Conservation (phyloP, 345 rosid species). For the Clausena lansium region DNA sequence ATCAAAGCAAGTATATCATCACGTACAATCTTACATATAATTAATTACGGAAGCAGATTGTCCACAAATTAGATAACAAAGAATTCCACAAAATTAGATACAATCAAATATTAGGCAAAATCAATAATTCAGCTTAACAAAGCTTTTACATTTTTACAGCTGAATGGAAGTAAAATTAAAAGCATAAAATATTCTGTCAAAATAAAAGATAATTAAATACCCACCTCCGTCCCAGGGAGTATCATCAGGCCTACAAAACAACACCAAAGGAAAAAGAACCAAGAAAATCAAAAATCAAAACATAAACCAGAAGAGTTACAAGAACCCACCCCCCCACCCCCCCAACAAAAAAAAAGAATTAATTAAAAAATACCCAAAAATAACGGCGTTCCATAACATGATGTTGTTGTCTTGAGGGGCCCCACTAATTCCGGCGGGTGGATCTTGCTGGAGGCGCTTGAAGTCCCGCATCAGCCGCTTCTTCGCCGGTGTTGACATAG, state of each 20-base stretch:
- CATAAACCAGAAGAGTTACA: background rate
- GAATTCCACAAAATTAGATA: background rate
- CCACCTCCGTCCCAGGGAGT: slow-evolving; percentile 69
- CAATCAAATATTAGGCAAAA: background rate
- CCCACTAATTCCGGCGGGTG: slow-evolving; percentile 68
- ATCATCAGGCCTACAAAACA: slow-evolving; percentile 54
- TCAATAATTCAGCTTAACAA: background rate
- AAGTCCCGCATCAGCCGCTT: slow-evolving; percentile 75
- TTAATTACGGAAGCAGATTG: background rate
- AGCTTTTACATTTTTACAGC: too few relatives aligned
- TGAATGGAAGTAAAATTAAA: background rate
- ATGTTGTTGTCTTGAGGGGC: slow-evolving; percentile 65
- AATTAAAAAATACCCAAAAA: slow-evolving; percentile 44
- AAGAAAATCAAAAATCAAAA: background rate
- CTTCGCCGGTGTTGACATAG: slow-evolving; percentile 69
- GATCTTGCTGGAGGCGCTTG: slow-evolving; percentile 72
- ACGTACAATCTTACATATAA: too few relatives aligned
- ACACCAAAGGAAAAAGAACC: background rate
- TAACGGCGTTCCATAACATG: slow-evolving; percentile 69
- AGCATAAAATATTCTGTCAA: background rate
- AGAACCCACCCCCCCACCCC: too few relatives aligned
- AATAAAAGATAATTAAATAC: background rate
- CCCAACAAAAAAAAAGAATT: background rate
- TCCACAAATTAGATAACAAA: background rate
- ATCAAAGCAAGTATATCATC: background rate